Percentiles rank a stretch among this genome's conserved stretches.
Conservation (phyloP, 2,329 filamentous ascomycete genomes). For the Stemphylium vesicarium region DNA sequence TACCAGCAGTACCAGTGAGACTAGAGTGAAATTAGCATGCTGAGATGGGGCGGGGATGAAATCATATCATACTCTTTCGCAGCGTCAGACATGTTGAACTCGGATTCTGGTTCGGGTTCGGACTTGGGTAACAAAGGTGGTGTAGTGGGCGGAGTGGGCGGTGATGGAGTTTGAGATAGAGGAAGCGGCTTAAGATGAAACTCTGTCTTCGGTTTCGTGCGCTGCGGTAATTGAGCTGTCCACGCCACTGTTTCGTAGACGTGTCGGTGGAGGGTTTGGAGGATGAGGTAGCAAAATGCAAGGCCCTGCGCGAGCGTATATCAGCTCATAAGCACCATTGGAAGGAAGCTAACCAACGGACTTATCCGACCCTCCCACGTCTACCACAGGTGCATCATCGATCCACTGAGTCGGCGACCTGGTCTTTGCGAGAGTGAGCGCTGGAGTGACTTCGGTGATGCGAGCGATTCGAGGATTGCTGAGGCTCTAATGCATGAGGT, state of each 20-base stretch:
- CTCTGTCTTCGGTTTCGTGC: constrained; percentile 14
- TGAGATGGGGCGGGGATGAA: neutral
- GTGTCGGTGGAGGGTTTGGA: neutral
- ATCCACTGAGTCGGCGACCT: constrained; percentile 16
- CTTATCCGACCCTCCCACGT: neutral
- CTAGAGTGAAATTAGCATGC: constrained; percentile 1
- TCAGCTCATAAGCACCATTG: constrained; percentile 4
- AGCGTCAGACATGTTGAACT: constrained; percentile 13
- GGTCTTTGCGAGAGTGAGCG: neutral
- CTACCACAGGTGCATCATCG: constrained; percentile 16
- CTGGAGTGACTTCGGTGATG: neutral
- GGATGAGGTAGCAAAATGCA: neutral
- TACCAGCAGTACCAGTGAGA: constrained; percentile 8
- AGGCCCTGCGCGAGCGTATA: neutral
- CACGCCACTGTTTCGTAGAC: constrained; percentile 19
- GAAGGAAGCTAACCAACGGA: neutral
- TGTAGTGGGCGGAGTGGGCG: constrained; percentile 4
- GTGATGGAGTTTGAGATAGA: neutral
- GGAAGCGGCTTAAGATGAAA: constrained; percentile 3
- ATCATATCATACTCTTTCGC: constrained; percentile 11
- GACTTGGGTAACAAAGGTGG: constrained; percentile 2
- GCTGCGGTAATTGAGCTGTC: constrained; percentile 10
- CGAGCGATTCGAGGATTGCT: constrained; percentile 8
- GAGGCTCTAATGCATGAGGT: constrained; percentile 10
- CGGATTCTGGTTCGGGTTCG: neutral